A percentile compares a stretch with the other conserved stretches of the same genome.
phyloP scores from a whole-genome alignment of 768 basidiomycete genomes.

The Rickenella mellea region DNA sequence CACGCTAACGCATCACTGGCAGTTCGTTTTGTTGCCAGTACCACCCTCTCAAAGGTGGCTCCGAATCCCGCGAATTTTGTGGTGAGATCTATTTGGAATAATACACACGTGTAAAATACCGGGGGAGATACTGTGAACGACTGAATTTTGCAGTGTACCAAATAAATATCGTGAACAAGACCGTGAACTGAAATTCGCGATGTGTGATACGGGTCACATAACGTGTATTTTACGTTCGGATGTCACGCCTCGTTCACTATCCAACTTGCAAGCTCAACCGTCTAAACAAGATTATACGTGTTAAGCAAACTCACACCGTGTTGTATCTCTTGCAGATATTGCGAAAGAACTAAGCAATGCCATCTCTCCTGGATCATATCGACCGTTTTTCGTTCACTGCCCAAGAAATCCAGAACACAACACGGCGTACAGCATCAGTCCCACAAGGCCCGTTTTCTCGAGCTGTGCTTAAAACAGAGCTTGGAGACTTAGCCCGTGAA shows the following conservation, averaged over 20 bases:
- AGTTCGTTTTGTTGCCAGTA: constrained; percentile 35
- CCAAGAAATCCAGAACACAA: constrained; percentile 39
- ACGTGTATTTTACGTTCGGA: too few relatives aligned
- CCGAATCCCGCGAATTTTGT: constrained; percentile 37
- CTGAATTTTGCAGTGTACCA: too few relatives aligned
- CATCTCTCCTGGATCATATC: constrained; percentile 55
- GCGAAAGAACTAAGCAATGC: too few relatives aligned
- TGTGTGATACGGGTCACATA: too few relatives aligned
- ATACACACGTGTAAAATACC: constrained; percentile 26
- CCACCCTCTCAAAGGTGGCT: constrained; percentile 27
- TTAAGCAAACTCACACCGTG: too few relatives aligned
- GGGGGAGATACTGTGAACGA: neutral
- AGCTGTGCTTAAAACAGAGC: constrained; percentile 51
- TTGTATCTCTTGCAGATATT: too few relatives aligned
- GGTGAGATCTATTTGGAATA: constrained; percentile 45
- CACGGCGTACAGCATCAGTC: constrained; percentile 19
- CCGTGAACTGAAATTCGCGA: too few relatives aligned
- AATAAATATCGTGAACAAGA: too few relatives aligned
- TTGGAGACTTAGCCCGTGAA: constrained; percentile 75
- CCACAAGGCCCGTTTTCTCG: constrained; percentile 41
- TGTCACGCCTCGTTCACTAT: too few relatives aligned
- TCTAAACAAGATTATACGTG: too few relatives aligned
- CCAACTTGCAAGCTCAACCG: too few relatives aligned
- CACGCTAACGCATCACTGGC: neutral
- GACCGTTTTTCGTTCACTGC: constrained; percentile 53